Percentiles rank a stretch among this genome's conserved stretches.
These are phyloP conservation scores for Vanrija sp. DNA, from an alignment of 1,284 basidiomycete species.

Conservation along the genomic window DNA sequence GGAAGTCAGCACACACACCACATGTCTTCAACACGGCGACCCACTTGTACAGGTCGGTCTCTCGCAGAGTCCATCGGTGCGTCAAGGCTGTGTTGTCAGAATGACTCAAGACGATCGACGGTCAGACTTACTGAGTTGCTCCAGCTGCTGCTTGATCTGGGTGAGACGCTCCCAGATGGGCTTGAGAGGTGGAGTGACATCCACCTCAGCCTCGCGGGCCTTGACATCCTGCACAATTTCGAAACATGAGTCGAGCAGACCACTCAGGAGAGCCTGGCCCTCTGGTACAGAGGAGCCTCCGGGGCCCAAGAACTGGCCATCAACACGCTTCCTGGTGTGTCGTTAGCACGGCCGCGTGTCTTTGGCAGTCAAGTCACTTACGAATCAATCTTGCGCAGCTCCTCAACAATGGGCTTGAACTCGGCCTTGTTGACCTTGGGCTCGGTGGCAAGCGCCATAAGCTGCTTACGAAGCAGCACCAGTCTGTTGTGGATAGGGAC, in stretches of 20 bases:
- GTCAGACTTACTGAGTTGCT: constrained; percentile 37
- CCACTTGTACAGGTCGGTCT: constrained; percentile 87
- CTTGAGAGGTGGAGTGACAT: constrained; percentile 80
- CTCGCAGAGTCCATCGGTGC: constrained; percentile 93
- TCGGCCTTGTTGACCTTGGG: constrained; percentile 79
- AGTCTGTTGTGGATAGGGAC: constrained; percentile 85
- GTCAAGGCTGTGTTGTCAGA: constrained; percentile 61
- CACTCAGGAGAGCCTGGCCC: constrained; percentile 72
- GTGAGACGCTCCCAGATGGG: constrained; percentile 91
- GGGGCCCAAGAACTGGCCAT: constrained; percentile 92
- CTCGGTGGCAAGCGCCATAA: constrained; percentile 83
- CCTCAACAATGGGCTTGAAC: constrained; percentile 84
- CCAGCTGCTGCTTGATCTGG: constrained; percentile 62
- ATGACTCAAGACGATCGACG: background rate
- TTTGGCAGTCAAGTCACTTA: constrained; percentile 53
- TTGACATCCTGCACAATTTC: constrained; percentile 95
- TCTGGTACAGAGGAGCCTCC: constrained; percentile 80
- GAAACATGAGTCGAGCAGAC: constrained; percentile 93
- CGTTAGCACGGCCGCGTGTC: constrained; percentile 15
- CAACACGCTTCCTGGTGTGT: constrained; percentile 69
- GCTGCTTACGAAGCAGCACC: constrained; percentile 79
- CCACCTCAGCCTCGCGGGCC: constrained; percentile 86
- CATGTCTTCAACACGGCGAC: constrained; percentile 5
- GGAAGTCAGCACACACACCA: background rate
- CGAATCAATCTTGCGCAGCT: constrained; percentile 91